Conservation (phyloP, 345 rosid species). For the Lumnitzera littorea region DNA sequence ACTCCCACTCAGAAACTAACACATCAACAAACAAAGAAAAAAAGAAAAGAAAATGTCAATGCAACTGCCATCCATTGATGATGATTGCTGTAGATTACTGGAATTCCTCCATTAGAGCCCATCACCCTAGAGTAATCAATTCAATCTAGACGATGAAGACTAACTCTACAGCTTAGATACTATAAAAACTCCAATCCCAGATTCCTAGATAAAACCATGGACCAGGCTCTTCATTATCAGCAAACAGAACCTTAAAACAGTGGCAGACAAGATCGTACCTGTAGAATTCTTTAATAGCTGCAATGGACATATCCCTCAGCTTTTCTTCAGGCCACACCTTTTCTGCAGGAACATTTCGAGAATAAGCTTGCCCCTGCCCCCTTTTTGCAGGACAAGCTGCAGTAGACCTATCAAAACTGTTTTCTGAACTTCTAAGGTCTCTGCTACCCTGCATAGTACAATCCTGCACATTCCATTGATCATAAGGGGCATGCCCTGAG, state of each 20-base stretch:
- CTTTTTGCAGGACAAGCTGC: constrained; percentile 37
- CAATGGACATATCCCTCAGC: constrained; percentile 48
- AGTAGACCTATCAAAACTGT: constrained; percentile 42
- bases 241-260: not conserved
- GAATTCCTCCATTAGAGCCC: too few relatives aligned
- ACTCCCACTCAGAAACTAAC: too few relatives aligned
- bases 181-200: too few relatives aligned
- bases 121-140: too few relatives aligned
- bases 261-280: constrained; percentile 36
- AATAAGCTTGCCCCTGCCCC: constrained; percentile 27
- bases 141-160: too few relatives aligned
- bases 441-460: constrained; percentile 36
- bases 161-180: too few relatives aligned
- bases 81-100: too few relatives aligned
- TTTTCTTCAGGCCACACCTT: constrained; percentile 51
- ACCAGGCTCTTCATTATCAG: not conserved
- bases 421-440: constrained; percentile 39
- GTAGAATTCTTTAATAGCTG: constrained; percentile 85
- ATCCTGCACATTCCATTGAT: constrained; percentile 43
- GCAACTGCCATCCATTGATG: too few relatives aligned
- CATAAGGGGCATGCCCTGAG: constrained; percentile 35
- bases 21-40: too few relatives aligned
- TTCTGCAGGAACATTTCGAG: constrained; percentile 43
- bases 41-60: too few relatives aligned
- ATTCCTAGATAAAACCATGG: not conserved